These are phyloP conservation scores for Phyllosticta citriasiana DNA, from an alignment of 2,329 filamentous ascomycete species.

Conservation along the genomic window DNA sequence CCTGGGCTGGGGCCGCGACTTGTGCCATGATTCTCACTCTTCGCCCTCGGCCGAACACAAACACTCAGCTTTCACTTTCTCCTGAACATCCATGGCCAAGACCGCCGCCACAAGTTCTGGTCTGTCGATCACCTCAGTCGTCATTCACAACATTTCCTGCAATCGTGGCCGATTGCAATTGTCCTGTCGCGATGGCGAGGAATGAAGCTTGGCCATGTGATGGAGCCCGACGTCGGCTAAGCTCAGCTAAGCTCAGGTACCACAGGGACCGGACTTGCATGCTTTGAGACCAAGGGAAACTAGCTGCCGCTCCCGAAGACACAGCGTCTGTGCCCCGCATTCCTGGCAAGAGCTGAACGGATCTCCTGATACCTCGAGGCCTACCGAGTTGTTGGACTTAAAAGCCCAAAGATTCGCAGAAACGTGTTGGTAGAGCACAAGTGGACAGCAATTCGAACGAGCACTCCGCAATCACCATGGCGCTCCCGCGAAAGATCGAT, in stretches of 20 bases:
- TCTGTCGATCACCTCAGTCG: background rate
- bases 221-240: background rate
- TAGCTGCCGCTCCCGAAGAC: background rate
- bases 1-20: no score
- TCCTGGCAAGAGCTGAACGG: background rate
- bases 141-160: background rate
- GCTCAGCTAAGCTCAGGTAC: background rate
- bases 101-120: background rate
- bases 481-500: conserved; percentile 12
- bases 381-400: background rate
- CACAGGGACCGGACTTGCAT: background rate
- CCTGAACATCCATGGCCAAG: background rate
- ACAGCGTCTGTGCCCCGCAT: background rate
- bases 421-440: background rate
- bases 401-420: background rate
- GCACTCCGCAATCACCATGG: background rate
- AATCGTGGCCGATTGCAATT: background rate
- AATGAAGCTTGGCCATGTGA: background rate
- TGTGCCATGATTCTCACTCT: no score
- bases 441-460: background rate
- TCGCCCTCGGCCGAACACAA: background rate
- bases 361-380: background rate
- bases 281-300: background rate
- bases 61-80: background rate
- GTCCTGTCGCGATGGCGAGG: background rate